Evolutionary conservation across 2,329 filamentous ascomycete species (phyloP), one percentile per base, ranked within the genome.

Genomic region (Botrytis byssoidea): DNA sequence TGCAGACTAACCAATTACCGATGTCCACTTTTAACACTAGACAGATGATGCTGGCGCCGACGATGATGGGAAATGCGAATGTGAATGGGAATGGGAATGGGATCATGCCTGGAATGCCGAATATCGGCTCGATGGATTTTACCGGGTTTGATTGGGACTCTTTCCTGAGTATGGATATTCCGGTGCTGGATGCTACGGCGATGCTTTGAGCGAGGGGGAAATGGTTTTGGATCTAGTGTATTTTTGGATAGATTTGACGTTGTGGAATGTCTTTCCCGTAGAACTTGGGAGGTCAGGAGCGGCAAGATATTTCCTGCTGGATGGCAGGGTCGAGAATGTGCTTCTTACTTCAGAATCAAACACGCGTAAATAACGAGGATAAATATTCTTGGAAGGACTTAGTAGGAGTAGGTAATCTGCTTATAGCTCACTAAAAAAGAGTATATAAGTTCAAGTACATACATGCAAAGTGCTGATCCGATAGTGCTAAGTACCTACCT

Each of bases 131-230:
- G 14, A 67, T 55, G 44, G 70, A 72, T 72, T 67, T 72, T 16
- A 42, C 61, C 12, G 61, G 61, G 3, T 72, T 72, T 22, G 70
- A 72, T 59, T 72, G 70, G 70, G 70, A 72, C 59, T 65, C 61
- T 6, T 72, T 72, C 44, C 51, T 72, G 20, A 59, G 46, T 67
- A 72, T 72, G 70, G 70, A 72, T 72, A 72, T 72, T 67, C 70
- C 70, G 12, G 70, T 72, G 7, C 8, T 72, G 48, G 70, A 72
- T 65, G 61, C 60, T 18, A 65, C 70, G n/a, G 70, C 44, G 9
- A 72, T 72, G 1, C 42, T 70, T 29, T 70, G 29, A 63, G 46
- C 3, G 46, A 10, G 46, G 20, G 46, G 8, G 12, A 4, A n/a
- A 25, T 55, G 12, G 8, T 3, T 46, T 37, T 9, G 4, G 16